Percentiles rank a stretch among this genome's conserved stretches.
Evolutionary conservation across 2,329 filamentous ascomycete species (phyloP).

Genomic region (Botryotinia calthae): DNA sequence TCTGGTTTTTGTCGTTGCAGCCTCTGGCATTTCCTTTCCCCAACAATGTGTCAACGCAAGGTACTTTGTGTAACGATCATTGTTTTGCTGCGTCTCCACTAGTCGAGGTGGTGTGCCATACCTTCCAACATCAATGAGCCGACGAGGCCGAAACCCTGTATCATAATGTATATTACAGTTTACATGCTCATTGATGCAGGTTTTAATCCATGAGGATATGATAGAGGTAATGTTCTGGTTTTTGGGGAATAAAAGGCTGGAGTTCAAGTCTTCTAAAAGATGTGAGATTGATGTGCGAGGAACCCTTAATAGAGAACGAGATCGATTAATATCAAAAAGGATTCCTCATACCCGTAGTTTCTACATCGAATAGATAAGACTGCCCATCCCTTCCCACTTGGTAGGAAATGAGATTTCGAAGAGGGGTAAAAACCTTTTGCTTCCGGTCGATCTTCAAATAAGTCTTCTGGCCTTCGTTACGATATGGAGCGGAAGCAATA

Average conservation of each 20-base stretch:
- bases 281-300: conserved; percentile 1
- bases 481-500: background rate
- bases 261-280: conserved; percentile 15
- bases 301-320: background rate
- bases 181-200: conserved; percentile 20
- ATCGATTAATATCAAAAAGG: background rate
- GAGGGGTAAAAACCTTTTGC: background rate
- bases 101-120: conserved; percentile 16
- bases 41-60: conserved; percentile 22
- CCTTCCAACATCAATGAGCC: conserved; percentile 24
- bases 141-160: conserved; percentile 20
- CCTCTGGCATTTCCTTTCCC: conserved; percentile 20
- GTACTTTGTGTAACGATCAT: conserved; percentile 8
- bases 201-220: conserved; percentile 23
- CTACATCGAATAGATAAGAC: conserved; percentile 19
- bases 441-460: conserved; percentile 14
- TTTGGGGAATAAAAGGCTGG: conserved; percentile 18
- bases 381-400: conserved; percentile 18
- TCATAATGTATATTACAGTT: conserved; percentile 24
- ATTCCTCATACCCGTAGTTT: conserved; percentile 21
- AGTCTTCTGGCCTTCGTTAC: conserved; percentile 10
- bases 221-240: conserved; percentile 11
- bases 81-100: conserved; percentile 8
- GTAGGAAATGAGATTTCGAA: conserved; percentile 17
- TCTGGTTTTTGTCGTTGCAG: conserved; percentile 15